A percentile compares a stretch with the other conserved stretches of the same genome.
phyloP scores from a whole-genome alignment of 2,329 filamentous ascomycete genomes.

The Penicillium sp. region DNA sequence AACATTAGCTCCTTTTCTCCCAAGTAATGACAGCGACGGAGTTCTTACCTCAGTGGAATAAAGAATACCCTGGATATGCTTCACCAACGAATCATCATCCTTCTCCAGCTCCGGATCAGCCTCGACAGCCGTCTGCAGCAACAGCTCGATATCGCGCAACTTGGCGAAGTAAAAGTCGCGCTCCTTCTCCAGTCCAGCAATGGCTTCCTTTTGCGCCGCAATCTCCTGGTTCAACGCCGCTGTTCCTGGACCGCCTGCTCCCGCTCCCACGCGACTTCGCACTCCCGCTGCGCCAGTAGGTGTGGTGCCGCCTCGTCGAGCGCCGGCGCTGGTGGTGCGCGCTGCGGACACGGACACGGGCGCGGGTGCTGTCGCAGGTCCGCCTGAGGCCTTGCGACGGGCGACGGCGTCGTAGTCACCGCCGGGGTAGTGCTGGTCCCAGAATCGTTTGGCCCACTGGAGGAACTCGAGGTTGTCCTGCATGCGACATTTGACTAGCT shows the following conservation, averaged over 20 bases:
- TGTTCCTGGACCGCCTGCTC: conserved; percentile 59
- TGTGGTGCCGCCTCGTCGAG: conserved; percentile 57
- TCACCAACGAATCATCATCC: conserved; percentile 85
- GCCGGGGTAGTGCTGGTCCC: conserved; percentile 97
- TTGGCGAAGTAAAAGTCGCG: conserved; percentile 99
- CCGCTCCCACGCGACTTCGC: conserved; percentile 42
- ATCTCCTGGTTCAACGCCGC: conserved; percentile 82
- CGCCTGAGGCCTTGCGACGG: conserved; percentile 73
- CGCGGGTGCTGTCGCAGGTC: conserved; percentile 45
- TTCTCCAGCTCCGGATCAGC: conserved; percentile 90
- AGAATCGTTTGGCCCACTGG: conserved; percentile 94
- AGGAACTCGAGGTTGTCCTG: conserved; percentile 99
- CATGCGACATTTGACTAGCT: conserved; percentile 97
- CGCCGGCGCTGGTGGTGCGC: conserved; percentile 47
- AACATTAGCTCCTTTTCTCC: neutral
- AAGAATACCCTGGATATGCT: conserved; percentile 92
- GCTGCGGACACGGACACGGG: conserved; percentile 34
- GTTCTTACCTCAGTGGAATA: conserved; percentile 80
- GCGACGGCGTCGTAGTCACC: conserved; percentile 91
- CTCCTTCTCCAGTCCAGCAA: conserved; percentile 90
- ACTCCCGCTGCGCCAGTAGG: conserved; percentile 52
- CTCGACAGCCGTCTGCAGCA: conserved; percentile 90
- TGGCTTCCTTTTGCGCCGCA: conserved; percentile 84
- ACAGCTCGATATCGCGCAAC: conserved; percentile 89
- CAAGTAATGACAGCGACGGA: neutral